phyloP scores from a whole-genome alignment of 2,329 filamentous ascomycete genomes.

The Penicillium sp. region DNA sequence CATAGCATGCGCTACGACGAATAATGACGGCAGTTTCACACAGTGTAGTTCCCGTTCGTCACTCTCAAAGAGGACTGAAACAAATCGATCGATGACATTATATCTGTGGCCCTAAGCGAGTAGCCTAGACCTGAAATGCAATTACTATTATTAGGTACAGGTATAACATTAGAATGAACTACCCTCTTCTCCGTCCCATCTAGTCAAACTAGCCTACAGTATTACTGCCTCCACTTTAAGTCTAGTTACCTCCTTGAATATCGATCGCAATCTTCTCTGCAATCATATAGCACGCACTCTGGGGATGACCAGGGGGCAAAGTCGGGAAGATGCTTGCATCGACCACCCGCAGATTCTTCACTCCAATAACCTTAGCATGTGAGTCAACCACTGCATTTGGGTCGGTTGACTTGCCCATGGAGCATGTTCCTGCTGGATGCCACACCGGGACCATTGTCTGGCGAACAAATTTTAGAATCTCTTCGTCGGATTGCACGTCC shows the following conservation, averaged over 20 bases:
- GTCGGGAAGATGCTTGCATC: slow-evolving; percentile 18
- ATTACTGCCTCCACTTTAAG: not conserved
- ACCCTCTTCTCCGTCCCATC: not conserved
- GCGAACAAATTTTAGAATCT: slow-evolving; percentile 43
- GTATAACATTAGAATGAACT: not conserved
- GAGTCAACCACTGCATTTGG: slow-evolving; percentile 41
- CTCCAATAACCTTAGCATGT: slow-evolving; percentile 36
- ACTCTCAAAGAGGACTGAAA: too few relatives aligned
- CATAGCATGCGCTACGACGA: too few relatives aligned
- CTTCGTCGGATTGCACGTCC: slow-evolving; percentile 44
- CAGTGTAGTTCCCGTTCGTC: too few relatives aligned
- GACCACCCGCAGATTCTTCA: slow-evolving; percentile 20
- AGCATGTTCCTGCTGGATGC: slow-evolving; percentile 43
- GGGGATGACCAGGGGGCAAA: slow-evolving; percentile 17
- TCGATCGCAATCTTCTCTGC: slow-evolving; percentile 20
- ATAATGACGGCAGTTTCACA: too few relatives aligned
- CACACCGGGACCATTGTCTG: slow-evolving; percentile 34
- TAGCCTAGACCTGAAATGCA: not conserved
- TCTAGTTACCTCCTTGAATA: slow-evolving; percentile 13
- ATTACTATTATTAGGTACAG: not conserved
- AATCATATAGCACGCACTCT: slow-evolving; percentile 18
- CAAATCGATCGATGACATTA: not conserved
- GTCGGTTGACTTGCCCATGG: slow-evolving; percentile 43
- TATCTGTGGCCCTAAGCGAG: not conserved
- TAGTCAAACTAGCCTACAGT: not conserved